A percentile compares a stretch with the other conserved stretches of the same genome.
Conservation (phyloP, 2,329 filamentous ascomycete genomes). For the Pyricularia grisea region DNA sequence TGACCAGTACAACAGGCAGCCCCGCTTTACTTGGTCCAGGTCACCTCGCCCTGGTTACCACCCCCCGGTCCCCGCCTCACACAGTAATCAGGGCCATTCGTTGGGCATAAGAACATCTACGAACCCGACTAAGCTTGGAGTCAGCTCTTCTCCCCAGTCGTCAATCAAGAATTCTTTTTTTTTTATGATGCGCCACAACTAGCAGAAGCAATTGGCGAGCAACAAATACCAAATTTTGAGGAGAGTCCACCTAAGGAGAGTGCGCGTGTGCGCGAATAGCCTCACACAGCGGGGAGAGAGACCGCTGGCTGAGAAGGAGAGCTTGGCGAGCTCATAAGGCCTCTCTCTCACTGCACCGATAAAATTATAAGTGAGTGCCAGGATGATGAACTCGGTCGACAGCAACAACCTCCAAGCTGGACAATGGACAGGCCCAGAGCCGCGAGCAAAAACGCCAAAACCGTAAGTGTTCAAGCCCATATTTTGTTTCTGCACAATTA, state of each 20-base stretch:
- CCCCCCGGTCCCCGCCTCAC: neutral
- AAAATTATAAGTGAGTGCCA: neutral
- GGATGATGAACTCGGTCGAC: conserved; percentile 27
- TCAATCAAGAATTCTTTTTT: neutral
- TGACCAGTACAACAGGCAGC: neutral
- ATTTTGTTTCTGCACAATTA: neutral
- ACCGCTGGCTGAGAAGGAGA: neutral
- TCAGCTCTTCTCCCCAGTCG: neutral
- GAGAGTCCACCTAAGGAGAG: neutral
- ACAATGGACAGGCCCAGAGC: conserved; percentile 33
- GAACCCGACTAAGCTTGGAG: neutral
- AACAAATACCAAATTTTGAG: neutral
- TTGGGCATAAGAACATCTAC: conserved; percentile 1
- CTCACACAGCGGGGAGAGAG: neutral
- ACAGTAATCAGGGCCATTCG: neutral
- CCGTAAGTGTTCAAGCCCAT: conserved; percentile 18
- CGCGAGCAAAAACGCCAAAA: conserved; percentile 28
- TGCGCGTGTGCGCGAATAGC: neutral
- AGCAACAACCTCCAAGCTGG: conserved; percentile 40
- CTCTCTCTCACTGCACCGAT: neutral
- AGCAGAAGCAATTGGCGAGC: neutral
- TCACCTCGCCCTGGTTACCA: neutral
- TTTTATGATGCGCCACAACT: neutral
- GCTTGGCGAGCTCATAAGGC: neutral
- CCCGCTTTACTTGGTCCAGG: neutral